These are phyloP conservation scores for Citrus medica DNA, from an alignment of 345 rosid species.

Conservation along the genomic window DNA sequence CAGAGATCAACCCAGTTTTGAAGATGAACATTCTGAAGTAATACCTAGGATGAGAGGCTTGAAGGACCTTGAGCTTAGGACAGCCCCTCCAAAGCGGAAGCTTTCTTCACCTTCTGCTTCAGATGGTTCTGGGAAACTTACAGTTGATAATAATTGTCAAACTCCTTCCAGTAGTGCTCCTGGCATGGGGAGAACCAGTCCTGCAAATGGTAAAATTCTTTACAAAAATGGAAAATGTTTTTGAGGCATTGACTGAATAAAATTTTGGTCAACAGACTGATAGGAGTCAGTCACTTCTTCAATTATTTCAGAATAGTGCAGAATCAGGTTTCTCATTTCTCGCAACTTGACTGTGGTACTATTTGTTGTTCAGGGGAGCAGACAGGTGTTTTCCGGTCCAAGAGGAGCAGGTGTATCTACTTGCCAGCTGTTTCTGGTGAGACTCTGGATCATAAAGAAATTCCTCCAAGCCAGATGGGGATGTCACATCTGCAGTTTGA, in stretches of 20 bases:
- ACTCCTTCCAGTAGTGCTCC: constrained; percentile 43
- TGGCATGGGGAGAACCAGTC: constrained; percentile 42
- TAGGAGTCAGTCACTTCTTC: constrained; percentile 14
- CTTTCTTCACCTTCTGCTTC: constrained; percentile 37
- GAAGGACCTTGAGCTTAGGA: constrained; percentile 78
- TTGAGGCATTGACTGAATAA: constrained; percentile 9
- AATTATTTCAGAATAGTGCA: constrained; percentile 18
- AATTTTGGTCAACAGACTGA: constrained; percentile 22
- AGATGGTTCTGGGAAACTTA: constrained; percentile 43
- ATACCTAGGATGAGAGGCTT: constrained; percentile 82
- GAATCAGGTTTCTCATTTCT: constrained; percentile 16
- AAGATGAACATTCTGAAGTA: constrained; percentile 47
- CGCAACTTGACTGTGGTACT: constrained; percentile 22
- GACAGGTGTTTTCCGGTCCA: constrained; percentile 45
- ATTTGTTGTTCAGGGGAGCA: constrained; percentile 39
- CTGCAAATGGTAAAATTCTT: constrained; percentile 54
- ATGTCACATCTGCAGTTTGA: constrained; percentile 42
- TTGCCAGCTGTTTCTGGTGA: constrained; percentile 47
- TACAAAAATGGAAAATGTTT: constrained; percentile 14
- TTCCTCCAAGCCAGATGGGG: constrained; percentile 38
- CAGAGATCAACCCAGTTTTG: constrained; percentile 35
- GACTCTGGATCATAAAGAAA: constrained; percentile 53
- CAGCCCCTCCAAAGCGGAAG: constrained; percentile 58
- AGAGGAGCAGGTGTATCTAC: constrained; percentile 57
- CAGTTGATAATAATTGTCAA: constrained; percentile 36